Percentiles rank a stretch among this genome's conserved stretches.
Evolutionary conservation across 441 rosid species (phyloP).

Genomic region (Jatropha multifida): DNA sequence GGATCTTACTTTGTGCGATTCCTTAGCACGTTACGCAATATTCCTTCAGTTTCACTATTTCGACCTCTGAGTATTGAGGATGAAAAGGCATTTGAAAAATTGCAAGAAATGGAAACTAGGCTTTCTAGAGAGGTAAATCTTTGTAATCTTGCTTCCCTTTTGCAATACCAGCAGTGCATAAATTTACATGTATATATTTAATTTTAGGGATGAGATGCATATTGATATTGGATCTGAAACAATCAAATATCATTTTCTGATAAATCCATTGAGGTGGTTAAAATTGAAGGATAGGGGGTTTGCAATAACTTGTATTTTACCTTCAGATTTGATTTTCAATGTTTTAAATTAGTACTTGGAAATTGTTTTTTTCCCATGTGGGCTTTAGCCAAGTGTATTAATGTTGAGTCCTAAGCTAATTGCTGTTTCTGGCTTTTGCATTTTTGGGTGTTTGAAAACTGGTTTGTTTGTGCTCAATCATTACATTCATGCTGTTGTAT

Average conservation of each 20-base stretch:
- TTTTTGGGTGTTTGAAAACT: not conserved
- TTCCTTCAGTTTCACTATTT: conserved; percentile 93
- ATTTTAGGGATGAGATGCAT: conserved; percentile 1
- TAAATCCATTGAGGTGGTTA: not conserved
- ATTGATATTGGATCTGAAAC: conserved; percentile 6
- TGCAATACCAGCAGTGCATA: not conserved
- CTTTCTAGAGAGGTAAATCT: conserved; percentile 66
- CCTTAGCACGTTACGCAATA: conserved; percentile 77
- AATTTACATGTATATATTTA: not conserved
- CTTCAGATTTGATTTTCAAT: not conserved
- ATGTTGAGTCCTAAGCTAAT: not conserved
- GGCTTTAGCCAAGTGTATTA: not conserved
- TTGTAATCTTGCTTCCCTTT: not conserved
- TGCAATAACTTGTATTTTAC: not conserved
- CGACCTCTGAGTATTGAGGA: conserved; percentile 73
- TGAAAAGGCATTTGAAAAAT: conserved; percentile 62
- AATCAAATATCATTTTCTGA: conserved; percentile 2
- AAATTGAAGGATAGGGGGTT: not conserved
- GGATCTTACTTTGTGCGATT: conserved; percentile 82
- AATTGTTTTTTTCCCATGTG: not conserved
- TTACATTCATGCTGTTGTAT: not conserved
- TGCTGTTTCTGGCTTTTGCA: conserved; percentile 2
- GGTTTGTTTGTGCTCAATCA: not conserved
- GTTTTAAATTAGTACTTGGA: not conserved
- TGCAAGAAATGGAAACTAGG: conserved; percentile 71